Base-by-base conservation (phyloP, 164 flowering plant genomes). In the Tinospora cordifolia region DNA sequence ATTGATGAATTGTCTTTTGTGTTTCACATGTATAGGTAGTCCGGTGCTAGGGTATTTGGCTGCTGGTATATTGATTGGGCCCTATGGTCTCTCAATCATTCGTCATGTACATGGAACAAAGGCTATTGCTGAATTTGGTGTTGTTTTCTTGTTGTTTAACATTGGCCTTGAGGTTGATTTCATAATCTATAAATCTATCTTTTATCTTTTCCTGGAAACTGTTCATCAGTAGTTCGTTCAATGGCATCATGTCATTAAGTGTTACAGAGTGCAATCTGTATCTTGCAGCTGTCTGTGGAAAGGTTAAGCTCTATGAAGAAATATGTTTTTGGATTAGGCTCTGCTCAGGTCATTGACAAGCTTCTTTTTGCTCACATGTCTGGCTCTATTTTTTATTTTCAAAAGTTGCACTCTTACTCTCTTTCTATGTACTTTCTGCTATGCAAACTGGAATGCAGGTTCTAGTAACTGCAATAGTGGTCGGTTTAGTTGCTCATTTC, bases 281-380 rank as follows among this genome's bases (percentile, higher is more conserved):
- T 70, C 71, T 84, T 84, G 78, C 86, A 95, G 99, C 98, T 95
- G 63, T 95, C 99, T 73, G 99, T 95, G 79, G 99, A 95, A 88
- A 91, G 99, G 81, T 78, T 92, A 63, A 95, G 99, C 79, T 95
- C 99, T 76, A 95, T 95, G 99, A 95, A 95, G 93, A 95, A 95
- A 77, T 95, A 95, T 82, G 99, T 95, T 67, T 95, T 95, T 81
- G 99, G 99, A 62, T 81, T 95, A 80, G 99, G 99, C 71, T 84
- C 98, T 67, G 93, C 94, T 71, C 99, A 95, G 99, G 99, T 95
- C 78, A 87, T 69, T 78, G 59, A 63, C 62, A 74, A 60, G 63
- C 47, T 63, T 60, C 14, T 22, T 65, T n/a, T n/a, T n/a, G n/a
- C n/a, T 39, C 59, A 24, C 7, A 19, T 46, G 36, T 30, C 36